Percentiles rank a stretch among this genome's conserved stretches.
phyloP scores from a whole-genome alignment of 495 filamentous ascomycete species.

The Barbatosphaeria neglecta region DNA sequence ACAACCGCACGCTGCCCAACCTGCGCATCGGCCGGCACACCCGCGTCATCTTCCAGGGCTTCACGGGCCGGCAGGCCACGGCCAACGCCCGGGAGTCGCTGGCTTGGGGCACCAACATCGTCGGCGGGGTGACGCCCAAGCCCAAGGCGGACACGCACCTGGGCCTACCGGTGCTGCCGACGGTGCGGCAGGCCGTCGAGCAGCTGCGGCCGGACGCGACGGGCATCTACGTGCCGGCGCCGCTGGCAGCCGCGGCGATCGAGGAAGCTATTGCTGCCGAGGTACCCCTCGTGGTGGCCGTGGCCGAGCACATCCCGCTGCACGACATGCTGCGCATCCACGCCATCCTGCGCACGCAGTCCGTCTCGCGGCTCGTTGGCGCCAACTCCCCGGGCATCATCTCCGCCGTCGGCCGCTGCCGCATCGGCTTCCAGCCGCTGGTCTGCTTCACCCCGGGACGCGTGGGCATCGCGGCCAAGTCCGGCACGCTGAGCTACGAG shows the following conservation, averaged over 20 bases:
- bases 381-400: slow-evolving; percentile 86
- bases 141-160: slow-evolving; percentile 62
- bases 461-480: slow-evolving; percentile 78
- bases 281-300: slow-evolving; percentile 76
- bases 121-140: slow-evolving; percentile 75
- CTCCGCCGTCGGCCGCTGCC: slow-evolving; percentile 65
- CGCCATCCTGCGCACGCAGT: slow-evolving; percentile 69
- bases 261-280: slow-evolving; percentile 84
- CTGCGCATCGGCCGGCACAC: slow-evolving; percentile 72
- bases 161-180: slow-evolving; percentile 66
- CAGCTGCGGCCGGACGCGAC: slow-evolving; percentile 73
- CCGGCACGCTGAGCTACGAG: slow-evolving; percentile 82
- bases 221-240: slow-evolving; percentile 74
- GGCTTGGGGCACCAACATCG: slow-evolving; percentile 77
- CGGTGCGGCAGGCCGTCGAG: slow-evolving; percentile 63
- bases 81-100: slow-evolving; percentile 73
- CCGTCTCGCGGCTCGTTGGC: slow-evolving; percentile 68
- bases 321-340: slow-evolving; percentile 76
- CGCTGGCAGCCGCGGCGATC: slow-evolving; percentile 65
- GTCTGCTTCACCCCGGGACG: slow-evolving; percentile 62
- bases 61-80: slow-evolving; percentile 68
- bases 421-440: slow-evolving; percentile 76
- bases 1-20: slow-evolving; percentile 58
- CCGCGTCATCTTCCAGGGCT: slow-evolving; percentile 77
- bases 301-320: slow-evolving; percentile 83